Conservation (phyloP, 345 rosid species). For the Acer yangbiense region DNA sequence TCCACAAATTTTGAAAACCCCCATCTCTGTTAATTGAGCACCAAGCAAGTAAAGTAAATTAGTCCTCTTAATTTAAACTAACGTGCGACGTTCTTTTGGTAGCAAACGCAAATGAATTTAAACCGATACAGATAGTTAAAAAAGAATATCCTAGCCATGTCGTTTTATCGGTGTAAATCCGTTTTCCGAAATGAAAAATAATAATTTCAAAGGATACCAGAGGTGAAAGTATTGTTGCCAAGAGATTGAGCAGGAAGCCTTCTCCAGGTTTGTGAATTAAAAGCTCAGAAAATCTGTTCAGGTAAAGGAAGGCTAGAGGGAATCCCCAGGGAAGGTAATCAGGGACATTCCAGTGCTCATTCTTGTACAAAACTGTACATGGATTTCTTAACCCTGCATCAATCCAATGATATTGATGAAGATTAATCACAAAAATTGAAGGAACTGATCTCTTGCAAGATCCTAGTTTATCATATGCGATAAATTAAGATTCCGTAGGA, state of each 20-base stretch:
- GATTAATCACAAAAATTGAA: background rate
- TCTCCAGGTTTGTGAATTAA: slow-evolving; percentile 52
- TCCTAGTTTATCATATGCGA: too few relatives aligned
- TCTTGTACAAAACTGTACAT: slow-evolving; percentile 33
- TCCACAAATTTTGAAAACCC: slow-evolving; percentile 40
- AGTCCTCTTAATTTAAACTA: too few relatives aligned
- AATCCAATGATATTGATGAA: background rate
- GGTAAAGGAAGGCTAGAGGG: slow-evolving; percentile 28
- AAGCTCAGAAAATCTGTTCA: slow-evolving; percentile 48
- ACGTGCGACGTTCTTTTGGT: too few relatives aligned
- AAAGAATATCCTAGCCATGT: too few relatives aligned
- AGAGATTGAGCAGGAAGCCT: slow-evolving; percentile 27
- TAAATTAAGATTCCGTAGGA: too few relatives aligned
- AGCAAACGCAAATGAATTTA: too few relatives aligned
- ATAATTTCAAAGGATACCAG: slow-evolving; percentile 19
- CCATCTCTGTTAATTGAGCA: slow-evolving; percentile 34
- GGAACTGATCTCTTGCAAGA: too few relatives aligned
- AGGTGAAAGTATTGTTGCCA: slow-evolving; percentile 42
- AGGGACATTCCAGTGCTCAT: slow-evolving; percentile 14
- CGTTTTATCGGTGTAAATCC: too few relatives aligned
- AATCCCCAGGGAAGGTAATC: slow-evolving; percentile 45
- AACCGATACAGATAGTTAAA: too few relatives aligned
- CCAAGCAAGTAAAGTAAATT: background rate
- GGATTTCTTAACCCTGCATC: slow-evolving; percentile 34
- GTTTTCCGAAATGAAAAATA: too few relatives aligned